Conservation (phyloP, 2,329 filamentous ascomycete genomes). For the Cladophialophora yegresii region DNA sequence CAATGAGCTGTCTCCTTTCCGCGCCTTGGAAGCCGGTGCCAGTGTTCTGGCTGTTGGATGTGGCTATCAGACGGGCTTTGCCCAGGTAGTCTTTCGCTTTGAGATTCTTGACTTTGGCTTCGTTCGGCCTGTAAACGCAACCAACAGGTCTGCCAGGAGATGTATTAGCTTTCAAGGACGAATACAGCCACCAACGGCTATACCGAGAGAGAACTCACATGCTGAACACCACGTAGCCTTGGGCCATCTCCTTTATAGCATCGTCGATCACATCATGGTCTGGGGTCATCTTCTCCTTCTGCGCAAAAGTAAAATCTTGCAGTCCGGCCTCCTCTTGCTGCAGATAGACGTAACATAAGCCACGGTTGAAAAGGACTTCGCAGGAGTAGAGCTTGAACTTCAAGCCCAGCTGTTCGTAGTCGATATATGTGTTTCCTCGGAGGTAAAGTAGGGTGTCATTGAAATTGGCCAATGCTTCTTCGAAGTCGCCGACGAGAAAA, state of each 20-base stretch:
- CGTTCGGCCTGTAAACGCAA: constrained; percentile 91
- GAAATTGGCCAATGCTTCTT: constrained; percentile 96
- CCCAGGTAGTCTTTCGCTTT: constrained; percentile 98
- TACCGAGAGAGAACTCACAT: constrained; percentile 24
- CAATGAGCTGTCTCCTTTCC: constrained; percentile 63
- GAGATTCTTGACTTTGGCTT: constrained; percentile 96
- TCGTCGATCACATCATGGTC: constrained; percentile 99
- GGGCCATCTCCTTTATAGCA: constrained; percentile 87
- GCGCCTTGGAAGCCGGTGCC: constrained; percentile 80
- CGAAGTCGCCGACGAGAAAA: constrained; percentile 93
- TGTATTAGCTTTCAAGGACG: neutral
- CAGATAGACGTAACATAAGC: constrained; percentile 94
- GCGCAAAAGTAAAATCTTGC: constrained; percentile 85
- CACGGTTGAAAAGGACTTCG: constrained; percentile 95
- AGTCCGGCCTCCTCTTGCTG: constrained; percentile 88
- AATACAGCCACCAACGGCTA: neutral
- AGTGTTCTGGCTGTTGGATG: constrained; percentile 75
- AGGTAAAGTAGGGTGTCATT: constrained; percentile 96
- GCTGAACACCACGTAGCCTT: constrained; percentile 93
- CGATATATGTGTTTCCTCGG: constrained; percentile 93
- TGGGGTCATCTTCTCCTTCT: constrained; percentile 92
- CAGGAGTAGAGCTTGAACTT: constrained; percentile 97
- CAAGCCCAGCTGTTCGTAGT: constrained; percentile 93
- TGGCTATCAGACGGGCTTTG: constrained; percentile 89
- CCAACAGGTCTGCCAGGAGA: constrained; percentile 81